phyloP scores from a whole-genome alignment of 495 filamentous ascomycete species.

The Chaetomidium leptoderma region DNA sequence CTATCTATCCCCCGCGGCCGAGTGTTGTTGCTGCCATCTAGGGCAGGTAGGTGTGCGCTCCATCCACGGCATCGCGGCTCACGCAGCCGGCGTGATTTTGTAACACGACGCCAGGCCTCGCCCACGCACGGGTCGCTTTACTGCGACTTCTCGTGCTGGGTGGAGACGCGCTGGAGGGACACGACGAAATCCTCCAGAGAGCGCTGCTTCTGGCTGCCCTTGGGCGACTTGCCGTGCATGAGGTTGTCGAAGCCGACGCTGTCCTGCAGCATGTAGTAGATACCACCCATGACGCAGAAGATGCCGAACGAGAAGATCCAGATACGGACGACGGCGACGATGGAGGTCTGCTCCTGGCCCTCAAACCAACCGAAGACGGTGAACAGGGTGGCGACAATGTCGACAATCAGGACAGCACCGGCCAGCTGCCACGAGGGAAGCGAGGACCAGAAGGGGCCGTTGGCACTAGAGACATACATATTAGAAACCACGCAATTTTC shows the following conservation, averaged over 20 bases:
- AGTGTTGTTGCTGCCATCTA: slow-evolving; percentile 17
- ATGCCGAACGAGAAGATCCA: slow-evolving; percentile 88
- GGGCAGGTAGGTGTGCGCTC: slow-evolving; percentile 4
- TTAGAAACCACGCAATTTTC: slow-evolving; percentile 14
- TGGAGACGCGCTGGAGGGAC: slow-evolving; percentile 78
- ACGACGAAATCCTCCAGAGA: slow-evolving; percentile 82
- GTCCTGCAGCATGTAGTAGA: slow-evolving; percentile 74
- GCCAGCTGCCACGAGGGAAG: slow-evolving; percentile 77
- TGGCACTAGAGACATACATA: slow-evolving; percentile 48
- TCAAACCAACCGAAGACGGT: slow-evolving; percentile 75
- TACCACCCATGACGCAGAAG: slow-evolving; percentile 54
- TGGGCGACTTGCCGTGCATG: slow-evolving; percentile 81
- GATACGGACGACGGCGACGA: slow-evolving; percentile 75
- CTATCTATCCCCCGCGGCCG: slow-evolving; percentile 17
- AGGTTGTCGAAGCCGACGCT: slow-evolving; percentile 79
- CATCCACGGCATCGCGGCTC: slow-evolving; percentile 7
- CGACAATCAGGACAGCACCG: slow-evolving; percentile 72
- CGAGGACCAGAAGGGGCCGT: slow-evolving; percentile 79
- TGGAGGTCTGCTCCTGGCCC: slow-evolving; percentile 57
- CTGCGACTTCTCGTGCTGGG: slow-evolving; percentile 73
- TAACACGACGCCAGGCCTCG: background rate
- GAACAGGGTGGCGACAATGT: slow-evolving; percentile 79
- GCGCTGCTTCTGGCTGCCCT: slow-evolving; percentile 69
- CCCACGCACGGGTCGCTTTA: slow-evolving; percentile 37
- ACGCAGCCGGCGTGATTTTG: background rate